Conservation (phyloP, 345 rosid genomes). For the Sonneratia caseolaris region DNA sequence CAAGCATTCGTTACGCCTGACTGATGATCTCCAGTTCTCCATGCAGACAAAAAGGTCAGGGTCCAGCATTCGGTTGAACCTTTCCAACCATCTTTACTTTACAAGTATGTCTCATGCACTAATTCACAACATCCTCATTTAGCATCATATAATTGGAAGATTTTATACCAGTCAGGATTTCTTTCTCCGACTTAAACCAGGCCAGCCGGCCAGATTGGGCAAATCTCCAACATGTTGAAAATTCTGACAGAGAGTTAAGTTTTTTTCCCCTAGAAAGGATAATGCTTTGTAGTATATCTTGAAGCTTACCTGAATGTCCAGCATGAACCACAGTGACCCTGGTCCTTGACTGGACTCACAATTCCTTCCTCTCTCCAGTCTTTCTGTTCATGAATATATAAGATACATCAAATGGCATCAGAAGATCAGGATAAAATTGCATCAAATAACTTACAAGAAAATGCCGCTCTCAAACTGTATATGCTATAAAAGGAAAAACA, state of each 20-base stretch:
- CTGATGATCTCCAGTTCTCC: neutral
- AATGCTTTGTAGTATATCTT: neutral
- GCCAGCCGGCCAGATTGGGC: neutral
- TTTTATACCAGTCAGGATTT: neutral
- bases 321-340: slow-evolving; percentile 96
- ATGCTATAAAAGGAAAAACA: neutral
- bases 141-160: neutral
- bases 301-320: slow-evolving; percentile 89
- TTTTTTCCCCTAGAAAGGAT: neutral
- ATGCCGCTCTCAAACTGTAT: neutral
- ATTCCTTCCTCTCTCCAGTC: slow-evolving; percentile 89
- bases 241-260: neutral
- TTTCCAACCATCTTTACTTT: neutral
- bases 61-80: neutral
- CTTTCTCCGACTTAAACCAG: neutral
- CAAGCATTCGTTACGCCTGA: neutral
- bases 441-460: neutral
- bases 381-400: slow-evolving; percentile 33
- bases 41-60: neutral
- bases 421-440: slow-evolving; percentile 1
- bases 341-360: slow-evolving; percentile 83
- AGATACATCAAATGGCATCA: neutral
- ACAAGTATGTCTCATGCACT: neutral
- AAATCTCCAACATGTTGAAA: neutral
- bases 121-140: neutral